Conservation (phyloP, 257 asterid genomes). For the Cinchona pubescens region DNA sequence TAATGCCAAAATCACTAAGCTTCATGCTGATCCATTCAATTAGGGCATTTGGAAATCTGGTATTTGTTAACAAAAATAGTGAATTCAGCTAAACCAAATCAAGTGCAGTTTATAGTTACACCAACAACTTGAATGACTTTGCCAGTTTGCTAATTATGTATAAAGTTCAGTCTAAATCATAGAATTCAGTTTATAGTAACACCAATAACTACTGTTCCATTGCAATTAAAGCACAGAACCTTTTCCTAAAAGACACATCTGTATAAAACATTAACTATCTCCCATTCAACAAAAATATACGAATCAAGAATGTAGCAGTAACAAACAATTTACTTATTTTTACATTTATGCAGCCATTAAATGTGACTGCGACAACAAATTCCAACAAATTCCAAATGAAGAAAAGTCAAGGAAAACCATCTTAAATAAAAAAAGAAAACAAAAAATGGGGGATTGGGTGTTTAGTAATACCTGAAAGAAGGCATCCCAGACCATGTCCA, state of each 20-base stretch:
- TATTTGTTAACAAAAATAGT: not conserved
- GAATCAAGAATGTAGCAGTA: not conserved
- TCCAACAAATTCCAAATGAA: not conserved
- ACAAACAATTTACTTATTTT: not conserved
- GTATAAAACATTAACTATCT: not conserved
- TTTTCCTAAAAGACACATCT: not conserved
- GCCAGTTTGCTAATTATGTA: not conserved
- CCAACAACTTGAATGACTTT: not conserved
- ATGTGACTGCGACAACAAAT: not conserved
- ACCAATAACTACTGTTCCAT: not conserved
- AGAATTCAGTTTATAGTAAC: not conserved
- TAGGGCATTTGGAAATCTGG: not conserved
- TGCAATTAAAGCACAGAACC: not conserved
- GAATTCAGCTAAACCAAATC: not conserved
- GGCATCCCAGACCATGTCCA: slow-evolving; percentile 79
- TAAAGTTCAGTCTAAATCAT: not conserved
- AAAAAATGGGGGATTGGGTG: not conserved
- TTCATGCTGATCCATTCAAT: not conserved
- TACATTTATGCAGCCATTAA: not conserved
- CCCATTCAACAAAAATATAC: not conserved
- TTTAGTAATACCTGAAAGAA: slow-evolving; percentile 67
- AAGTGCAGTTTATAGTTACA: not conserved
- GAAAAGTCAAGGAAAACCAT: not conserved
- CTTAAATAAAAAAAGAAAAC: not conserved
- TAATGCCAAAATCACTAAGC: not conserved